Percentiles rank a stretch among this genome's conserved stretches.
Evolutionary conservation across 768 basidiomycete species (phyloP).

Genomic region (Rhizopogon vesiculosus): DNA sequence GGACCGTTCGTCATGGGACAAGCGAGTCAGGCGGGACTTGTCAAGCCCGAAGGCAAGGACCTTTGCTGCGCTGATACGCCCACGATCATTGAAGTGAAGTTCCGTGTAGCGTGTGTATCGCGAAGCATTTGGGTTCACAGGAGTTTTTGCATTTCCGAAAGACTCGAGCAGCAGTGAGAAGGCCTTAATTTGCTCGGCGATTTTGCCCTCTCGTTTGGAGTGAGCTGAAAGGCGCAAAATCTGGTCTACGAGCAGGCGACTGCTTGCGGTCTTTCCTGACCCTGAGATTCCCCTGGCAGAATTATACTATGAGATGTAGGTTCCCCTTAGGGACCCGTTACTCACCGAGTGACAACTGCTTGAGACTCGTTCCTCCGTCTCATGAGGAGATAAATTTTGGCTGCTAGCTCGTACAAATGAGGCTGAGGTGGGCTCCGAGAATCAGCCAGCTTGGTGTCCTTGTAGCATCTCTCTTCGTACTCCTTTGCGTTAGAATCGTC

Average conservation of each 20-base stretch:
- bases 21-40: slow-evolving; percentile 50
- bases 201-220: slow-evolving; percentile 46
- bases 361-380: slow-evolving; percentile 49
- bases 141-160: slow-evolving; percentile 65
- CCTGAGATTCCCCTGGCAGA: slow-evolving; percentile 55
- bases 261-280: slow-evolving; percentile 53
- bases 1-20: slow-evolving; percentile 56
- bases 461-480: slow-evolving; percentile 53
- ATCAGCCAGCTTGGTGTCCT: slow-evolving; percentile 41
- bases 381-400: slow-evolving; percentile 56
- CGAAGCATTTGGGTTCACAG: slow-evolving; percentile 58
- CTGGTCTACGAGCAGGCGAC: slow-evolving; percentile 51
- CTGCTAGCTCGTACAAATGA: slow-evolving; percentile 60
- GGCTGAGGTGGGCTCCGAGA: slow-evolving; percentile 43
- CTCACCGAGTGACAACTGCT: slow-evolving; percentile 53
- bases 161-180: slow-evolving; percentile 53
- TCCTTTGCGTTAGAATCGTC: slow-evolving; percentile 55
- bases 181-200: slow-evolving; percentile 53
- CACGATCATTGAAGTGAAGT: slow-evolving; percentile 54
- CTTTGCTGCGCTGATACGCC: slow-evolving; percentile 53
- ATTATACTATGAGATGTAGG: slow-evolving; percentile 4
- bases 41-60: slow-evolving; percentile 58
- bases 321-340: slow-evolving; percentile 9
- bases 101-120: slow-evolving; percentile 57
- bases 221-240: slow-evolving; percentile 56